Conservation (phyloP, 192 early-diverging fungal species). For the Backusella macrospora region DNA sequence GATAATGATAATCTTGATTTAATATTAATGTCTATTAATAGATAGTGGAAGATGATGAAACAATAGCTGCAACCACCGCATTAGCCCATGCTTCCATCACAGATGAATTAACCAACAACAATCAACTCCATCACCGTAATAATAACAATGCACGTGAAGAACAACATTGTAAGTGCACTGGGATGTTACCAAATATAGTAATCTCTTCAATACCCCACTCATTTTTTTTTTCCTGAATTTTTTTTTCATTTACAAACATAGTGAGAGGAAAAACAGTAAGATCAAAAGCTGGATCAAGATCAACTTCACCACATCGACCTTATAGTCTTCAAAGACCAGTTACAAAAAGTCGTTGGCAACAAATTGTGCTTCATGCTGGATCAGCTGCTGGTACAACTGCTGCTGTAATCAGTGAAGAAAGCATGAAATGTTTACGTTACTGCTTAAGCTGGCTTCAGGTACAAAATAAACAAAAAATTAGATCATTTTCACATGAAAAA, state of each 20-base stretch:
- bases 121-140: conserved; percentile 9
- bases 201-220: not conserved
- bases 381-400: conserved; percentile 65
- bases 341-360: conserved; percentile 55
- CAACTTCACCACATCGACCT: conserved; percentile 38
- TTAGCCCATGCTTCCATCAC: conserved; percentile 39
- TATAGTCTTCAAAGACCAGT: conserved; percentile 30
- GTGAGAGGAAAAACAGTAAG: conserved; percentile 13
- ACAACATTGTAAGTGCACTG: not conserved
- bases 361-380: conserved; percentile 61
- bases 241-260: not conserved
- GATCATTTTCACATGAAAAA: not conserved
- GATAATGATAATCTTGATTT: not conserved
- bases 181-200: not conserved
- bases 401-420: conserved; percentile 84
- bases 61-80: conserved; percentile 35
- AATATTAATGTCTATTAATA: conserved; percentile 11
- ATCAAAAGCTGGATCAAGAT: conserved; percentile 37
- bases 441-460: conserved; percentile 85
- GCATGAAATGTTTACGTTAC: conserved; percentile 82
- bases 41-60: conserved; percentile 26
- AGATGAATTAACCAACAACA: conserved; percentile 9
- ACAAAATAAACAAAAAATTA: conserved; percentile 1
- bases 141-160: conserved; percentile 22
- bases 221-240: not conserved